Conservation (phyloP, 495 filamentous ascomycete genomes). For the Aspergillus heteromorphus region DNA sequence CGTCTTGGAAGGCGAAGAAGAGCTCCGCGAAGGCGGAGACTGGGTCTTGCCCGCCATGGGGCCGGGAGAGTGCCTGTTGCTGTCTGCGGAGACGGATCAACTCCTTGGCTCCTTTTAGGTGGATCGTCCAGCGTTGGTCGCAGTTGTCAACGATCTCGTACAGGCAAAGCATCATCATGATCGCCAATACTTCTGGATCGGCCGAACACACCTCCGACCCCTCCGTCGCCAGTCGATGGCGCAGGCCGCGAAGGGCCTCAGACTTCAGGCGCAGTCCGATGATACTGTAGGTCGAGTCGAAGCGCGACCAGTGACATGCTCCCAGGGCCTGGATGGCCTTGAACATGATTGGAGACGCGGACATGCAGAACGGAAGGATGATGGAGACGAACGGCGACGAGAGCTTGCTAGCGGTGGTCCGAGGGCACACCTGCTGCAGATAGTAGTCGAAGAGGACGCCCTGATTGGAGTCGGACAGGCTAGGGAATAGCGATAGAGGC, state of each 20-base stretch:
- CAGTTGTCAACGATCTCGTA: conserved; percentile 45
- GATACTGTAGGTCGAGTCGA: conserved; percentile 24
- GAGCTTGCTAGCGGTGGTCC: conserved; percentile 30
- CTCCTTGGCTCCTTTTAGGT: conserved; percentile 40
- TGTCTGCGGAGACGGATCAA: conserved; percentile 35
- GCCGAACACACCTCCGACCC: conserved; percentile 19
- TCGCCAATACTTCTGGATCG: conserved; percentile 36
- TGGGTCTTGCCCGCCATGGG: conserved; percentile 16
- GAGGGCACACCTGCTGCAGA: conserved; percentile 39
- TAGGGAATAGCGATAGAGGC: conserved; percentile 27
- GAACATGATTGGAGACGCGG: conserved; percentile 33
- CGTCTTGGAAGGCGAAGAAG: conserved; percentile 46
- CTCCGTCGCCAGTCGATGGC: conserved; percentile 24
- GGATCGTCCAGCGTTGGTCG: conserved; percentile 40
- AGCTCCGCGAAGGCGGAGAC: conserved; percentile 36
- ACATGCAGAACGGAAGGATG: conserved; percentile 34
- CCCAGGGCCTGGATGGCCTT: conserved; percentile 37
- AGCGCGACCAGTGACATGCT: conserved; percentile 34
- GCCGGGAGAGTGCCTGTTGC: conserved; percentile 10
- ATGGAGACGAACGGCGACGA: conserved; percentile 40
- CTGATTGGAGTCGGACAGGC: conserved; percentile 21
- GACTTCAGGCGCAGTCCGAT: conserved; percentile 35
- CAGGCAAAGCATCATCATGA: conserved; percentile 45
- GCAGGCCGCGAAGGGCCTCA: conserved; percentile 34
- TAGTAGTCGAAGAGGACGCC: conserved; percentile 39